A percentile compares a stretch with the other conserved stretches of the same genome.
Evolutionary conservation across 805 yeast species (phyloP).

Genomic region (Blastobotrys chiropterorum): DNA sequence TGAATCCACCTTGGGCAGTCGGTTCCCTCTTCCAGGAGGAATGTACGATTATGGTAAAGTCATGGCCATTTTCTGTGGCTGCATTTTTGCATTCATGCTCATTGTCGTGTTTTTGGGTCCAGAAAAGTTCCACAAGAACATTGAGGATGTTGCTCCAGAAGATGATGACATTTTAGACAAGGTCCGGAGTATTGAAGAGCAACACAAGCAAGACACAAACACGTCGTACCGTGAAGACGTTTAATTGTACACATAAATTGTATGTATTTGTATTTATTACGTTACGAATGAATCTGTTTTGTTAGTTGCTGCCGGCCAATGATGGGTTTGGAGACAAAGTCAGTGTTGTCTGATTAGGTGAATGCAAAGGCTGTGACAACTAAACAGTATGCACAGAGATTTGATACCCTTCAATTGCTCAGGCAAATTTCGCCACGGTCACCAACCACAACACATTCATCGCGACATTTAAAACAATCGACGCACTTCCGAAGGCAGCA

Average conservation of each 20-base stretch:
- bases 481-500: background rate
- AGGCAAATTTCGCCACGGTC: background rate
- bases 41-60: conserved; percentile 59
- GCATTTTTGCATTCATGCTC: conserved; percentile 50
- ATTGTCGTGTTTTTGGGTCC: conserved; percentile 51
- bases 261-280: background rate
- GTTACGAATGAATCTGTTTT: background rate
- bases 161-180: background rate
- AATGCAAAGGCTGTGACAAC: too few species aligned
- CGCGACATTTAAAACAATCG: background rate
- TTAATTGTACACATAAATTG: too few species aligned
- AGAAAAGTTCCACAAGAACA: conserved; percentile 31
- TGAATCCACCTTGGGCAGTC: conserved; percentile 54
- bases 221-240: background rate
- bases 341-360: too few species aligned
- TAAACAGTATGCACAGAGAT: too few species aligned
- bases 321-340: too few species aligned
- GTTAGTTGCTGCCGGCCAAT: too few species aligned
- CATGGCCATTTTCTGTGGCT: conserved; percentile 64
- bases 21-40: conserved; percentile 46
- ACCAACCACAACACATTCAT: background rate
- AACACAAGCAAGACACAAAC: background rate
- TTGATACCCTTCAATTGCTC: too few species aligned
- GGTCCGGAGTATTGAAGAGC: background rate
- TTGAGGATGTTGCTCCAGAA: background rate